Percentiles rank a stretch among this genome's conserved stretches.
Evolutionary conservation across 495 filamentous ascomycete genomes (phyloP).

Genomic region (Oidiodendron maius): DNA sequence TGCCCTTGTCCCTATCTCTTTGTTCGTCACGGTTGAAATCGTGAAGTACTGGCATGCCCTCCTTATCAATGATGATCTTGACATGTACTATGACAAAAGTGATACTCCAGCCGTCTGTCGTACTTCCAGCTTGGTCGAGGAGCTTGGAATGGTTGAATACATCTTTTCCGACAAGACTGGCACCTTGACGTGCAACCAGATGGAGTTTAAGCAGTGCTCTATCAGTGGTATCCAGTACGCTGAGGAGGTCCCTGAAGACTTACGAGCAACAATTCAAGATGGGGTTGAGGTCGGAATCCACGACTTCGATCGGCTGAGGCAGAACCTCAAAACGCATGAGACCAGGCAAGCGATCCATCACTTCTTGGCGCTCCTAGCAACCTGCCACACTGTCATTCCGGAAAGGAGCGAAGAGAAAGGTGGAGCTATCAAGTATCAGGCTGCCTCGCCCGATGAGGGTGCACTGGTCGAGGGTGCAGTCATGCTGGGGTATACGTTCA

Average conservation of each 20-base stretch:
- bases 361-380: slow-evolving; percentile 81
- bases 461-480: slow-evolving; percentile 92
- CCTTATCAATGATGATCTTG: slow-evolving; percentile 93
- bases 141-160: slow-evolving; percentile 96
- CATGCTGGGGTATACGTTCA: slow-evolving; percentile 78
- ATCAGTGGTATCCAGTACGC: slow-evolving; percentile 94
- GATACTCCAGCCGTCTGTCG: slow-evolving; percentile 95
- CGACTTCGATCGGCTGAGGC: slow-evolving; percentile 71
- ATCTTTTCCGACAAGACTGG: slow-evolving; percentile 99
- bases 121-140: slow-evolving; percentile 94
- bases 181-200: slow-evolving; percentile 97
- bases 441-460: slow-evolving; percentile 95
- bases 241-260: slow-evolving; percentile 88
- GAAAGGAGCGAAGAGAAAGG: slow-evolving; percentile 71
- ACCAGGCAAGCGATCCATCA: slow-evolving; percentile 72
- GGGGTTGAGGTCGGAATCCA: slow-evolving; percentile 75
- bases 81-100: slow-evolving; percentile 95
- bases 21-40: slow-evolving; percentile 96
- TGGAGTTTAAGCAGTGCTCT: slow-evolving; percentile 95
- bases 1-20: slow-evolving; percentile 90
- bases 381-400: slow-evolving; percentile 97
- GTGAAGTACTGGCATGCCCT: slow-evolving; percentile 98
- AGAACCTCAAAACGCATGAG: slow-evolving; percentile 69
- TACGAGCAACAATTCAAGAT: slow-evolving; percentile 62
- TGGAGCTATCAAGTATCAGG: slow-evolving; percentile 90